phyloP scores from a whole-genome alignment of 768 basidiomycete genomes.

The Gyrodon lividus region DNA sequence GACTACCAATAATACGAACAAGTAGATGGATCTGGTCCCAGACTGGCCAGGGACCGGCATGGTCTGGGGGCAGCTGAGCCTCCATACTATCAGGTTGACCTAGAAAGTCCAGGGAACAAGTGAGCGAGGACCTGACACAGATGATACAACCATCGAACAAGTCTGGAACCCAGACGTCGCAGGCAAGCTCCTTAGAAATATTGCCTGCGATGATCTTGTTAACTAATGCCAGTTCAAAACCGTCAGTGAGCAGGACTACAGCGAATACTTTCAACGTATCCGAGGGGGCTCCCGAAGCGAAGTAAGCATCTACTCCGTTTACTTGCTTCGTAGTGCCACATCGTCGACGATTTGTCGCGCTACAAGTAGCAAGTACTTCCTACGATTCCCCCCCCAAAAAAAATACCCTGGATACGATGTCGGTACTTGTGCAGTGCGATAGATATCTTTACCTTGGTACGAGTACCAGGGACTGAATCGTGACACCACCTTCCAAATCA shows the following conservation, averaged over 20 bases:
- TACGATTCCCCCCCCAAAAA: too few relatives aligned
- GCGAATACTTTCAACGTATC: slow-evolving; percentile 26
- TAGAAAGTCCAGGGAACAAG: background rate
- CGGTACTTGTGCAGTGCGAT: too few relatives aligned
- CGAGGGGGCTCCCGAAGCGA: slow-evolving; percentile 27
- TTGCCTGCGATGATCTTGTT: slow-evolving; percentile 62
- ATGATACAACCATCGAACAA: slow-evolving; percentile 48
- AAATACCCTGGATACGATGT: too few relatives aligned
- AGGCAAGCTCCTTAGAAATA: slow-evolving; percentile 44
- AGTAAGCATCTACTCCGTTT: slow-evolving; percentile 41
- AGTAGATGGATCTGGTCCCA: slow-evolving; percentile 18
- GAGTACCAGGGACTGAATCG: too few relatives aligned
- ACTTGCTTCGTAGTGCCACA: slow-evolving; percentile 38
- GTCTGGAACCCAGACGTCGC: slow-evolving; percentile 68
- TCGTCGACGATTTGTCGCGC: too few relatives aligned
- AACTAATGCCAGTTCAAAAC: slow-evolving; percentile 50
- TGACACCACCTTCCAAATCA: too few relatives aligned
- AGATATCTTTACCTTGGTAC: too few relatives aligned
- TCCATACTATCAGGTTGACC: slow-evolving; percentile 34
- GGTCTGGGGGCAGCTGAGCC: slow-evolving; percentile 27
- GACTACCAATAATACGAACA: slow-evolving; percentile 17
- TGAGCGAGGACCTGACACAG: background rate
- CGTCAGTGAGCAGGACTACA: slow-evolving; percentile 54
- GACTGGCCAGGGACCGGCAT: slow-evolving; percentile 24
- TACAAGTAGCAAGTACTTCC: too few relatives aligned